Evolutionary conservation across 2,329 filamentous ascomycete species (phyloP).

Genomic region (Fusarium nygamai): DNA sequence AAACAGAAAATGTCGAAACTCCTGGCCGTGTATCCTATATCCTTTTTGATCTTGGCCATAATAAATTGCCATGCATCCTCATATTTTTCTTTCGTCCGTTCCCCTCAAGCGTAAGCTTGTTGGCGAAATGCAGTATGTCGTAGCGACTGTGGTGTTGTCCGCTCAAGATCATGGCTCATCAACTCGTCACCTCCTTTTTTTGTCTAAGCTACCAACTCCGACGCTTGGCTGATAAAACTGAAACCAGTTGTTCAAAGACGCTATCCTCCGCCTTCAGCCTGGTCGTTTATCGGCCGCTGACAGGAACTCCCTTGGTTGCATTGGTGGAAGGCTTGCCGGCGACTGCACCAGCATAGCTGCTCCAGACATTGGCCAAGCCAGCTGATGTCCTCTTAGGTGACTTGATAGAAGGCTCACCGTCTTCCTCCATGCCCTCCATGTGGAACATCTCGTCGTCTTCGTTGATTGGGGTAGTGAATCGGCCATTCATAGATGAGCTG

Average conservation of each 20-base stretch:
- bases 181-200: slow-evolving; percentile 30
- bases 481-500: slow-evolving; percentile 62
- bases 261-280: slow-evolving; percentile 5
- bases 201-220: slow-evolving; percentile 32
- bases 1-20: slow-evolving; percentile 36
- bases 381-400: slow-evolving; percentile 61
- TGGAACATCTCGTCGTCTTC: slow-evolving; percentile 72
- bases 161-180: slow-evolving; percentile 35
- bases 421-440: slow-evolving; percentile 71
- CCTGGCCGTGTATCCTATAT: slow-evolving; percentile 46
- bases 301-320: slow-evolving; percentile 44
- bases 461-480: slow-evolving; percentile 72
- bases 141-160: slow-evolving; percentile 25
- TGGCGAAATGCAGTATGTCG: slow-evolving; percentile 32
- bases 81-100: slow-evolving; percentile 35
- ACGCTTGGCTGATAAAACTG: slow-evolving; percentile 19
- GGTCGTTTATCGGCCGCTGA: slow-evolving; percentile 46
- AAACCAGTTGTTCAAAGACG: slow-evolving; percentile 21
- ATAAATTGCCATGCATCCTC: slow-evolving; percentile 35
- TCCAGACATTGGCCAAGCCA: slow-evolving; percentile 51
- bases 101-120: slow-evolving; percentile 17
- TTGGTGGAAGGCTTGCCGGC: slow-evolving; percentile 44
- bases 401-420: slow-evolving; percentile 61
- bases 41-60: slow-evolving; percentile 43
- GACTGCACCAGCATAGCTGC: slow-evolving; percentile 54